Percentiles rank a stretch among this genome's conserved stretches.
Evolutionary conservation across 257 asterid genomes (phyloP).

Genomic region (Craterostigma plantagineum): DNA sequence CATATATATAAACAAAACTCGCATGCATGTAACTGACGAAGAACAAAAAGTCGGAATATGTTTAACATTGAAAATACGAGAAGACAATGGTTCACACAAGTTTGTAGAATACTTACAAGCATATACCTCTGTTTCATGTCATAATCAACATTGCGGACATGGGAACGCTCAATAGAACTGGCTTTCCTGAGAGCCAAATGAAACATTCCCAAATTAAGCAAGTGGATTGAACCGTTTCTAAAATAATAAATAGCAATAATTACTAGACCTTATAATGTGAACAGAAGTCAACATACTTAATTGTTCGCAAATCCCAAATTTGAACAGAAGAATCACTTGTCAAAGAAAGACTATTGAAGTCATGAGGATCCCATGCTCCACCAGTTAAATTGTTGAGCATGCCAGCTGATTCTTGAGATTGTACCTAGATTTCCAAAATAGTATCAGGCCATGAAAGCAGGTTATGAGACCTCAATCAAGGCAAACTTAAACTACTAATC

Average conservation of each 20-base stretch:
- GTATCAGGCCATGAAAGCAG: slow-evolving; percentile 1
- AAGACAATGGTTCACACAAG: slow-evolving; percentile 9
- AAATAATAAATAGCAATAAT: no score
- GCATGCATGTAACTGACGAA: neutral
- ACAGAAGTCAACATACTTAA: slow-evolving; percentile 45
- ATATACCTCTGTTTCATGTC: slow-evolving; percentile 61
- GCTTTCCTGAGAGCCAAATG: slow-evolving; percentile 35
- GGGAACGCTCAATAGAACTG: slow-evolving; percentile 61
- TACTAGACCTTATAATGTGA: neutral
- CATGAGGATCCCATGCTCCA: slow-evolving; percentile 99
- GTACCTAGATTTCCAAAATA: slow-evolving; percentile 62
- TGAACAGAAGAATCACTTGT: slow-evolving; percentile 83
- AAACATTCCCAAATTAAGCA: no score
- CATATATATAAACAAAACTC: neutral
- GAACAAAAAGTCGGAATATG: neutral
- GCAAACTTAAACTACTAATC: neutral
- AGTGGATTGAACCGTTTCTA: no score
- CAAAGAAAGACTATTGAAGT: slow-evolving; percentile 42
- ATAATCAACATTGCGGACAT: slow-evolving; percentile 74
- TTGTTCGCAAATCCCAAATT: slow-evolving; percentile 87
- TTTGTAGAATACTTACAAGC: slow-evolving; percentile 55
- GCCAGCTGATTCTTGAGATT: slow-evolving; percentile 76
- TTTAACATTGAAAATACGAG: neutral
- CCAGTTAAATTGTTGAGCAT: slow-evolving; percentile 63
- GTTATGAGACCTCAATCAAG: neutral